Evolutionary conservation across 2,329 filamentous ascomycete genomes (phyloP), one percentile per base, ranked within the genome.

Genomic region (Fonsecaea erecta): DNA sequence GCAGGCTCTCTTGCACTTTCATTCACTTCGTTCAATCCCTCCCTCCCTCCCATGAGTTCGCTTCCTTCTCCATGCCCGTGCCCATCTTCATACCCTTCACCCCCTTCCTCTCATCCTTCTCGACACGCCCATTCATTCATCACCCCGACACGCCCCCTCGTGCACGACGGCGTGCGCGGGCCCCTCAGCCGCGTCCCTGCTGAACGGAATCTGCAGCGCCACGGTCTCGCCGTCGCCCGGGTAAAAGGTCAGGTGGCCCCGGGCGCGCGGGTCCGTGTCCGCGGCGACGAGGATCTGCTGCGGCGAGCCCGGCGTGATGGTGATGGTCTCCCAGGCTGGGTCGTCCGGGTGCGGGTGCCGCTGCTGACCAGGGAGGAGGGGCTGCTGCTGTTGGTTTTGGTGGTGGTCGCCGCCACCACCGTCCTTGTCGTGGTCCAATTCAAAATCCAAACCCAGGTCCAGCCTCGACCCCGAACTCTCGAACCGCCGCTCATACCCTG

Each of bases 201-300:
- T 30, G 59, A 74, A 72, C 2, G 73, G 71, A 30, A 73, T 64
- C 68, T 74, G 72, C 43, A 75, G 53, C 24, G 73, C 72, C 48
- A 72, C 68, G 3, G 70, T 69, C 32, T 68, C 62, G 28, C 65
- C 68, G 35, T 73, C 68, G 5, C 64, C 60, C 1, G 73, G 73
- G 60, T 74, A 74, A n/a, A 69, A 70, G 11, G 72, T 74, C 63
- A 68, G 64, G 56, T 73, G 73, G 6, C 73, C 73, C 6, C 63
- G 54, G 14, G 72, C 72, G 11, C 65, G 57, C 24, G 34, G n/a
- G 40, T 70, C 62, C n/a, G 64, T 69, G 58, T 73, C 73, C 12
- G 62, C 68, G 11, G 73, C 73, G 35, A 75, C 66, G 35, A 74
- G 69, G 9, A 74, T 43, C 34, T 62, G 56, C 8, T 67, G 62